Base-by-base conservation (phyloP, 192 early-diverging fungal species). In the Coemansia sp. region DNA sequence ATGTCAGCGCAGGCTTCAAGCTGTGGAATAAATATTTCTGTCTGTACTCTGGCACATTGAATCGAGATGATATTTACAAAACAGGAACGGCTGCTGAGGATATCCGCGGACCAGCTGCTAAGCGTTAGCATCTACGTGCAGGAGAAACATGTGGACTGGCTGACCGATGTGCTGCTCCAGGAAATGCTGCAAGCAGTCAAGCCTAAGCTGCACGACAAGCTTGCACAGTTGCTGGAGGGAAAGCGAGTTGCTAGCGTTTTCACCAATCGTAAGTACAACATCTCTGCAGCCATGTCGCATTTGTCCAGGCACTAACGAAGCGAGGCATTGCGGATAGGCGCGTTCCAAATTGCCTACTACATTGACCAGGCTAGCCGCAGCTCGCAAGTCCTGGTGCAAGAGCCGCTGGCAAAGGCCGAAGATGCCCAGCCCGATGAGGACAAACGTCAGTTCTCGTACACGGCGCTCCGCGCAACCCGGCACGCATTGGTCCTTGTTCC, bases 151-250 rank as follows among this genome's bases (percentile, higher is more conserved):
- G 26, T 64, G 4, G 53, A 26, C 10, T 76, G 73, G 73, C 67
- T 76, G 25, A 61, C 73, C 3, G 73, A 76, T 40, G 51, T 29
- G 12, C 19, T 69, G 34, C 62, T 76, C 10, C 73, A 76, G 40
- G 73, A 76, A 40, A 51, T 76, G 11, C 58, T 76, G 26, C 62
- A 65, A 28, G 73, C 49, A 20, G 58, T 76, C 10, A 60, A 41
- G 27, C 66, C 73, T 4, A 22, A 22, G 11, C 45, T 76, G 2
- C 49, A 36, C 14, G 50, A 42, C 11, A 76, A 76, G 35, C 31
- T 64, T 30, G 32, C 52, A 2, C 66, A 68, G 25, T 55, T 52
- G 30, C 35, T 32, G 15, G 26, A 61, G 36, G 58, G 53, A 22
- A 57, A 31, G 5, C 50, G 35, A 17, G 9, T 21, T 3, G 62